Evolutionary conservation across 2,329 filamentous ascomycete species (phyloP), one percentile per base, ranked within the genome.

Genomic region (Passalora sequoiae): DNA sequence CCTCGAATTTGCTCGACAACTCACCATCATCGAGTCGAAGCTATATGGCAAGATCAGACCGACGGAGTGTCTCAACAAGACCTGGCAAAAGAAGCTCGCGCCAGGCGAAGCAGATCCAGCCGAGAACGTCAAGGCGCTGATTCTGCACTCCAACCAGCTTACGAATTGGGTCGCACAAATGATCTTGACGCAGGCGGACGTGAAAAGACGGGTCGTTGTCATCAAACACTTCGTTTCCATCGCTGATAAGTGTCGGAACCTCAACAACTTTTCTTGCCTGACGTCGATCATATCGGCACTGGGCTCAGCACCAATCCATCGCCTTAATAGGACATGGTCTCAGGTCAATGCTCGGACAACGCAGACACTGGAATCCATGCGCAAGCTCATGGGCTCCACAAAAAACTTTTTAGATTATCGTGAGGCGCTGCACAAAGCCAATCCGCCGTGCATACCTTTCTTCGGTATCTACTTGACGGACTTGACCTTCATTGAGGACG

Each of bases 91-190:
- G 77, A 96, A 96, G 72, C 75, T 94, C 46, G 77, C 72, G 6
- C 84, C 89, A 24, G 83, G 84, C 47, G 85, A 89, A 50, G 78
- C 84, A 4, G 89, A 95, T 59, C 86, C 89, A 24, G 89, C 92
- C 7, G 80, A 88, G 1, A 97, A 98, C 58, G 88, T 98, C 56
- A 96, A 97, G 69, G 86, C 89, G 7, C 76, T 98, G 50, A 98
- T 98, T 68, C 74, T 97, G 40, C 92, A 98, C 68, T 97, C 92
- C 0, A 98, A 98, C 61, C 91, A 97, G 66, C 82, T 98, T 74
- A 98, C 92, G 4, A 98, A 97, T 64, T 98, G 92, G 92, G 92
- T 97, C 38, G 92, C 92, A 21, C 91, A 97, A 66, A 97, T 98
- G 92, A 97, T 98, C 55, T 69, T 98, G 50, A 89, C 85, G 0